phyloP scores from a whole-genome alignment of 2,329 filamentous ascomycete genomes.

The Xylariomycetidae sp. region DNA sequence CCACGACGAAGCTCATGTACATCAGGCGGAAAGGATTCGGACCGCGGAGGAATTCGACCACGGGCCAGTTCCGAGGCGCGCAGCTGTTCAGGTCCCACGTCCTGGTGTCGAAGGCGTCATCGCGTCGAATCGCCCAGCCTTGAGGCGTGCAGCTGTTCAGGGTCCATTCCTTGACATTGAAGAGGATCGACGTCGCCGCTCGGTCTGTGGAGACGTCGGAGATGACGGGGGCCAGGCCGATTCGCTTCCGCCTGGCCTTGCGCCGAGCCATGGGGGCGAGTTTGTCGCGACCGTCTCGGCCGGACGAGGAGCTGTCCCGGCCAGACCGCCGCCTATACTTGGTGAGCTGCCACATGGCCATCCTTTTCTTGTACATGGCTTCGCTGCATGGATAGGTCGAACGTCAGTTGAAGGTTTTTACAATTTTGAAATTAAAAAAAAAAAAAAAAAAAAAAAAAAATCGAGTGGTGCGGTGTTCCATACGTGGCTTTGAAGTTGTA shows the following conservation, averaged over 20 bases:
- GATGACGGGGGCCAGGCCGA: too few relatives aligned
- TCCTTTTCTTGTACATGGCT: constrained; percentile 7
- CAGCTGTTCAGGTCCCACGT: too few relatives aligned
- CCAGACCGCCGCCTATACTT: constrained; percentile 5
- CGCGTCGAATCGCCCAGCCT: too few relatives aligned
- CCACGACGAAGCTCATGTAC: constrained; percentile 6
- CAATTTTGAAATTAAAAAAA: neutral
- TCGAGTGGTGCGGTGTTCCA: too few relatives aligned
- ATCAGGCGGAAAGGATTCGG: neutral
- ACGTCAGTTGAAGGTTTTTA: neutral
- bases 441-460: too few relatives aligned
- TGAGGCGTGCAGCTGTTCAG: too few relatives aligned
- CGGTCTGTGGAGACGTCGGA: too few relatives aligned
- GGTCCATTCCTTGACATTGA: too few relatives aligned
- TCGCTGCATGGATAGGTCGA: neutral
- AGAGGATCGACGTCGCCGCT: too few relatives aligned
- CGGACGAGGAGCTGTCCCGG: neutral
- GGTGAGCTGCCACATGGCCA: constrained; percentile 6
- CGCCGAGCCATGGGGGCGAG: neutral
- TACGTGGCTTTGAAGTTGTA: constrained; percentile 8
- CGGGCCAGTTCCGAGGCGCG: neutral
- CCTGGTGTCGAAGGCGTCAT: too few relatives aligned
- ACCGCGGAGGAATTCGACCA: neutral
- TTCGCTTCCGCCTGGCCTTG: neutral
- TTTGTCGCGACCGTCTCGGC: neutral